Base-by-base conservation (phyloP, 257 asterid genomes). In the Solanum megistacrolobum region DNA sequence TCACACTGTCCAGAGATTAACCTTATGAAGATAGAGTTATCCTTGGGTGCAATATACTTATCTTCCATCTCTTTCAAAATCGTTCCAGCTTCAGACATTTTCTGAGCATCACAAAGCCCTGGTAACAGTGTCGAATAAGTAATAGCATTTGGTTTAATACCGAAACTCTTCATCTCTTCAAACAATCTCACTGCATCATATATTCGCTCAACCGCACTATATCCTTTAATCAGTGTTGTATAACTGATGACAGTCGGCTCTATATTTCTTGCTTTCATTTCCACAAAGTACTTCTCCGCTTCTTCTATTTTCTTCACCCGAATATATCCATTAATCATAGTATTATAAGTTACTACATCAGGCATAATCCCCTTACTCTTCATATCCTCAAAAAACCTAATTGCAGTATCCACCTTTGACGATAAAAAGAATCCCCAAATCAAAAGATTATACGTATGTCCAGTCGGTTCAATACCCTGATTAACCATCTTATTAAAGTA, bases 361-460 rank as follows among this genome's bases (percentile, higher is more conserved):
- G 98, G 99, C 36, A 4, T 55, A 86, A 95, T 92, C 38, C 89
- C 96, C 91, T 93, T 93, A 39, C 92, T 89, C 92, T 95, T 96
- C 99, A 96, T 97, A 85, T 94, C 99, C 93, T 93, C 96, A 34
- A 94, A 95, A 92, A 94, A 97, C 88, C 98, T 93, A 75, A 89
- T 86, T 0, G 95, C 99, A 2, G 96, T 95, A 89, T 91, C 94
- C 74, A 92, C 89, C 62, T 92, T 93, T 13, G 92, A 92, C 1
- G 98, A 93, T 31, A 96, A 95, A 86, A 95, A 96, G 87, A 95
- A 97, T 0, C 99, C 99, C 98, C 98, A 96, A 31, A 97, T 92
- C 98, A 96, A 31, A 81, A 94, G 84, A 88, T 96, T 96, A 89
- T 91, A 96, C 0, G 98, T 96, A 82, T 95, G 98, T 82, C 90